These are phyloP conservation scores for Colletotrichum acutatum DNA, from an alignment of 2,329 filamentous ascomycete species.

Conservation along the genomic window DNA sequence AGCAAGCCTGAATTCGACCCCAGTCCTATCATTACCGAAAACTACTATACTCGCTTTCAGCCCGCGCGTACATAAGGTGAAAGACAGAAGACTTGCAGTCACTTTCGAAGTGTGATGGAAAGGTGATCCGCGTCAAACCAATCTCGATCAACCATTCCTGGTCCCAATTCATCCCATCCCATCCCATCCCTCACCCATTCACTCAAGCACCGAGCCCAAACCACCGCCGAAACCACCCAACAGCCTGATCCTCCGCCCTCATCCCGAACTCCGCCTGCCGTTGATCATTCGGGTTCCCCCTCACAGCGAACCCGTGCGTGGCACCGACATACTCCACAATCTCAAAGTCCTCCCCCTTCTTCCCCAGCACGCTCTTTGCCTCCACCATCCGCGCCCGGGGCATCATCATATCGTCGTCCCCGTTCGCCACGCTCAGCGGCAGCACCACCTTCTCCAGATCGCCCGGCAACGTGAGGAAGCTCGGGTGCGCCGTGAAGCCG, in stretches of 20 bases:
- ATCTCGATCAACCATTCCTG: not conserved
- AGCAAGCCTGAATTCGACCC: not conserved
- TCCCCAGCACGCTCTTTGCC: conserved; percentile 49
- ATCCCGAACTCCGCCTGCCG: conserved; percentile 40
- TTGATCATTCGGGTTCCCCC: conserved; percentile 40
- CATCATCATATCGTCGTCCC: conserved; percentile 56
- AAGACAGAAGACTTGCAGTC: not conserved
- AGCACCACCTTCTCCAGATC: conserved; percentile 57
- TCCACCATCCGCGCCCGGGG: conserved; percentile 43
- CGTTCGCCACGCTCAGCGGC: conserved; percentile 59
- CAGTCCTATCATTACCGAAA: not conserved
- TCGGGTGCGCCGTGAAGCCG: conserved; percentile 65
- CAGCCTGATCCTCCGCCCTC: conserved; percentile 42
- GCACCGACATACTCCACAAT: conserved; percentile 43
- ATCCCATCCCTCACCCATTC: not conserved
- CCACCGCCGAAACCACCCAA: conserved; percentile 43
- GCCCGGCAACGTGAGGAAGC: conserved; percentile 55
- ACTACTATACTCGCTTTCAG: not conserved
- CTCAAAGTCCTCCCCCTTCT: conserved; percentile 40
- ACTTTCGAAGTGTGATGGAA: not conserved
- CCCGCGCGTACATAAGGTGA: not conserved
- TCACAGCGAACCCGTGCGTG: conserved; percentile 44
- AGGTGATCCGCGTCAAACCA: not conserved
- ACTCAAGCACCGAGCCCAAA: conserved; percentile 11
- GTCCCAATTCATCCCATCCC: not conserved